phyloP scores from a whole-genome alignment of 768 basidiomycete genomes.

The Auricularia heimuer region DNA sequence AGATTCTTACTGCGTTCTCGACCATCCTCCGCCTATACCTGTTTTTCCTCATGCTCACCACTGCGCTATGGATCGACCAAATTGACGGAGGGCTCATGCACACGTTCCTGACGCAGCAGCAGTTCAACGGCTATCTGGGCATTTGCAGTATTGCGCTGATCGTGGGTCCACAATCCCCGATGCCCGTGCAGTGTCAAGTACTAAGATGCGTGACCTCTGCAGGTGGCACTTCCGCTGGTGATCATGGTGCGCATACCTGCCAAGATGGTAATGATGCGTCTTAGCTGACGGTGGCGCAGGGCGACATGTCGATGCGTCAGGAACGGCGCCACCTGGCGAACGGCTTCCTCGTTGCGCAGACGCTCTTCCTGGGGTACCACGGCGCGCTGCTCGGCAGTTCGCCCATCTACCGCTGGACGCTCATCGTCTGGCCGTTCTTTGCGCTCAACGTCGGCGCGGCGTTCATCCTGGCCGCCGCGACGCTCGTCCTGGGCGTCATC shows the following conservation, averaged over 20 bases:
- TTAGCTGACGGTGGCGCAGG: neutral
- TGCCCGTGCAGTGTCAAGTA: neutral
- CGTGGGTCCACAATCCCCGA: neutral
- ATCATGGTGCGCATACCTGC: neutral
- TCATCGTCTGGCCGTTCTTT: slow-evolving; percentile 1
- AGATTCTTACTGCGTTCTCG: slow-evolving; percentile 42
- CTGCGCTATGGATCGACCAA: slow-evolving; percentile 41
- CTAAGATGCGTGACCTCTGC: neutral
- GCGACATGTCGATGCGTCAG: neutral
- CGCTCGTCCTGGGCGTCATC: slow-evolving; percentile 34
- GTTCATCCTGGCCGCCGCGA: slow-evolving; percentile 17
- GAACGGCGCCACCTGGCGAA: neutral
- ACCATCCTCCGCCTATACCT: slow-evolving; percentile 37
- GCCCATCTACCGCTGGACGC: neutral
- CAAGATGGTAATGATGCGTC: too few relatives aligned
- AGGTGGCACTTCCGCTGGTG: neutral
- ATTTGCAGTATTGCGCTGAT: slow-evolving; percentile 1
- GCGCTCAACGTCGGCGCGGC: neutral
- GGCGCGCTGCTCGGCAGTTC: neutral
- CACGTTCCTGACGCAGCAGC: neutral
- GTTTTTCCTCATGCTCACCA: slow-evolving; percentile 40
- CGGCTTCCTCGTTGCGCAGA: neutral
- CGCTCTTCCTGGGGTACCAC: neutral
- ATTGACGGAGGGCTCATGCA: neutral
- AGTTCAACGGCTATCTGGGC: neutral